phyloP scores from a whole-genome alignment of 2,329 filamentous ascomycete genomes.

The Venturia nashicola region DNA sequence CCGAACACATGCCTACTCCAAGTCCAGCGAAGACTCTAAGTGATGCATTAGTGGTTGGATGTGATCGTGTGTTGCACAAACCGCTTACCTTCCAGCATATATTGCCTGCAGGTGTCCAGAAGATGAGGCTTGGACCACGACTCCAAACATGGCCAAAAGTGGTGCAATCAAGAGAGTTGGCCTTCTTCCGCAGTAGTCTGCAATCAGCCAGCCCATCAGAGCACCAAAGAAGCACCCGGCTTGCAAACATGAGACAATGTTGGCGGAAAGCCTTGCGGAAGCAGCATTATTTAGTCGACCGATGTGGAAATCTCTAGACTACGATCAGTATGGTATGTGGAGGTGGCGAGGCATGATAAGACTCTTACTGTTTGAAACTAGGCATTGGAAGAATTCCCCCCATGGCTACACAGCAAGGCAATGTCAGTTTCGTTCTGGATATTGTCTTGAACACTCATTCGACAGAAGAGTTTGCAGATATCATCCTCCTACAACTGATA shows the following conservation, averaged over 20 bases:
- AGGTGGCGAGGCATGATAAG: background rate
- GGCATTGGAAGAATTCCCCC: slow-evolving; percentile 53
- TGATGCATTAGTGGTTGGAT: background rate
- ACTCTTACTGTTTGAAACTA: slow-evolving; percentile 40
- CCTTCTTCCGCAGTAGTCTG: slow-evolving; percentile 45
- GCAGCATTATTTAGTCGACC: slow-evolving; percentile 40
- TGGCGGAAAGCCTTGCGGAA: slow-evolving; percentile 41
- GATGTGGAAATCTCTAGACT: slow-evolving; percentile 14
- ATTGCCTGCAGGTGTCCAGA: slow-evolving; percentile 48
- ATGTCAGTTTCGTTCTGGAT: background rate
- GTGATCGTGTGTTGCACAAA: too few species aligned
- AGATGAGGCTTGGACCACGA: slow-evolving; percentile 52
- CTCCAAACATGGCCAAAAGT: slow-evolving; percentile 46
- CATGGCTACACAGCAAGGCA: background rate
- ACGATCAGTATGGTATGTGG: background rate
- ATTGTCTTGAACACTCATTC: too few species aligned
- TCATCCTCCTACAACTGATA: too few species aligned
- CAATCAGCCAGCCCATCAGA: slow-evolving; percentile 42
- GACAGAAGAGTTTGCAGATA: too few species aligned
- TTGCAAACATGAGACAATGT: slow-evolving; percentile 61
- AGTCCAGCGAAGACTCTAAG: slow-evolving; percentile 40
- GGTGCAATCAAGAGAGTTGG: slow-evolving; percentile 44
- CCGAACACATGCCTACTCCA: slow-evolving; percentile 38
- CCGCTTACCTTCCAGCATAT: slow-evolving; percentile 48
- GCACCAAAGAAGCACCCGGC: slow-evolving; percentile 56